A percentile compares a stretch with the other conserved stretches of the same genome.
Evolutionary conservation across 345 rosid species (phyloP).

Genomic region (Populus deltoides): DNA sequence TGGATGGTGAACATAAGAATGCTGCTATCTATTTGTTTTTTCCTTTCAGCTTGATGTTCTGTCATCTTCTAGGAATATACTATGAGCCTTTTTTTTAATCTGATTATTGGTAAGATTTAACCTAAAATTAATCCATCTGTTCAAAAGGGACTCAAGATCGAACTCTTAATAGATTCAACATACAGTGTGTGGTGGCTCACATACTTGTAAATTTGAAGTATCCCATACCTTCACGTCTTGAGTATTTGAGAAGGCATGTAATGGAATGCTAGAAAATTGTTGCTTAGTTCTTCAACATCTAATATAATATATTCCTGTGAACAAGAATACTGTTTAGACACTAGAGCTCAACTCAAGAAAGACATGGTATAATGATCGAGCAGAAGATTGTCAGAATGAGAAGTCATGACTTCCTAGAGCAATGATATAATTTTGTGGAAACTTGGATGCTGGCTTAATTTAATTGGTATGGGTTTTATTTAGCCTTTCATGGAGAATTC

Average conservation of each 20-base stretch:
- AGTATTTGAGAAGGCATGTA: neutral
- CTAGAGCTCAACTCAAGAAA: neutral
- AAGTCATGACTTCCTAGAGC: neutral
- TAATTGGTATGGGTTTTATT: neutral
- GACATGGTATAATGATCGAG: neutral
- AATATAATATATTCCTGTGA: neutral
- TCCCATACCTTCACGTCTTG: neutral
- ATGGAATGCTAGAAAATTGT: neutral
- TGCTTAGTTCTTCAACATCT: neutral
- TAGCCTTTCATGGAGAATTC: neutral
- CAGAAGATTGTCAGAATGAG: neutral
- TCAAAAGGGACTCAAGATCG: neutral
- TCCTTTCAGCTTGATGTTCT: neutral
- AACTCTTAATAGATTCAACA: neutral
- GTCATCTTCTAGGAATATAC: neutral
- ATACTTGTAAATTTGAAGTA: neutral
- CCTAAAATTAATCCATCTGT: neutral
- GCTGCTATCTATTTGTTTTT: neutral
- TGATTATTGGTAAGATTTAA: neutral
- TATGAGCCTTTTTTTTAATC: neutral
- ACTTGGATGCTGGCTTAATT: neutral
- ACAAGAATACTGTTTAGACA: neutral
- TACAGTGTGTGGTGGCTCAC: neutral
- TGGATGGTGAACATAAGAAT: neutral
- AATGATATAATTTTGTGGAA: neutral